Conservation (phyloP, 2,329 filamentous ascomycete genomes). For the Nigrospora osmanthi region DNA sequence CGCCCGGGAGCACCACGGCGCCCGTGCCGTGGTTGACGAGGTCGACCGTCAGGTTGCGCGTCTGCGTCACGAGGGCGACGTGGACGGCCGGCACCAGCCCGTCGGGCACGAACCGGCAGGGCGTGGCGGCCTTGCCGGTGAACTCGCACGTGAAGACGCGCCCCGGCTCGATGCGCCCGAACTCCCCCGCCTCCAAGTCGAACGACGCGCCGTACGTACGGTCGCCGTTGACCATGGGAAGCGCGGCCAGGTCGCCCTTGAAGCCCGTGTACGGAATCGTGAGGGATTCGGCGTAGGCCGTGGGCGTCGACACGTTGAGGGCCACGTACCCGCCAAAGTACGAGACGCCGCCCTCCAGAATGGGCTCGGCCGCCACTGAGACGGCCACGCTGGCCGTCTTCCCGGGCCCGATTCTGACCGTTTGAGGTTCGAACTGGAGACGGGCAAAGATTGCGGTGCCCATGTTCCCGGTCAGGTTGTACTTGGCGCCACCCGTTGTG, state of each 20-base stretch:
- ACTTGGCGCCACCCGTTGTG: not conserved
- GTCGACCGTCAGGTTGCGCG: not conserved
- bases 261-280: not conserved
- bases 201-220: not conserved
- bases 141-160: not conserved
- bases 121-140: not conserved
- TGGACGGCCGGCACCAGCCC: not conserved
- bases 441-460: not conserved
- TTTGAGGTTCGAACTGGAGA: not conserved
- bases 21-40: not conserved
- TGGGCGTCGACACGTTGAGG: not conserved
- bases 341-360: not conserved
- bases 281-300: not conserved
- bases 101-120: not conserved
- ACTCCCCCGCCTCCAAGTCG: not conserved
- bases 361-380: not conserved
- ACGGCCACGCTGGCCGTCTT: not conserved
- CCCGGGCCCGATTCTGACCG: not conserved
- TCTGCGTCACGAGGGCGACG: not conserved
- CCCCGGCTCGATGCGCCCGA: not conserved
- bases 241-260: not conserved
- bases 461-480: not conserved
- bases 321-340: not conserved
- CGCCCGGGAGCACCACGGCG: not conserved
- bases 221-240: not conserved